A percentile compares a stretch with the other conserved stretches of the same genome.
Conservation (phyloP, 2,329 filamentous ascomycete species). For the Exserohilum turcica region DNA sequence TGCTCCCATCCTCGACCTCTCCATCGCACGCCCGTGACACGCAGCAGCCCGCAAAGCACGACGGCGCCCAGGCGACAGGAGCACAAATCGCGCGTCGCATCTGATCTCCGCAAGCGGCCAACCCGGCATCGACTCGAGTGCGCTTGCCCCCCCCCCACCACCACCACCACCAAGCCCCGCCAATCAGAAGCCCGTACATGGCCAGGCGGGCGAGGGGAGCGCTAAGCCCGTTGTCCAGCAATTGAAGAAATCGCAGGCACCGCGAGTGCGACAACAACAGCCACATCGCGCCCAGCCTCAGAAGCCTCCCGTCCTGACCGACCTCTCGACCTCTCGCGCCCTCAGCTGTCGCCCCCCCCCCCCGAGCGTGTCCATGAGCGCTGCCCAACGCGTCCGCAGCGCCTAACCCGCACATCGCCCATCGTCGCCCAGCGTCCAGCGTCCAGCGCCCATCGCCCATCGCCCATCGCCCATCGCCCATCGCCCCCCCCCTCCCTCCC, state of each 20-base stretch:
- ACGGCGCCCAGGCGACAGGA: neutral
- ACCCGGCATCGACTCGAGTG: neutral
- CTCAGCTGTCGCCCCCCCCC: constrained; percentile 1
- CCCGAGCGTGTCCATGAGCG: constrained; percentile 29
- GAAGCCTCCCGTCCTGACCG: neutral
- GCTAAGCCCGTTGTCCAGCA: constrained; percentile 43
- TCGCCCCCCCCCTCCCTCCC: constrained; percentile 13
- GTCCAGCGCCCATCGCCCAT: neutral
- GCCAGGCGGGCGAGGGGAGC: constrained; percentile 41
- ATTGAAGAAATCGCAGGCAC: constrained; percentile 44
- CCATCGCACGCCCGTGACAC: too few species aligned
- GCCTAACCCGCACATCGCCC: constrained; percentile 32
- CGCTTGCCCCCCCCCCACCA: constrained; percentile 12
- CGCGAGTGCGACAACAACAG: constrained; percentile 25
- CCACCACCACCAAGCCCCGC: too few species aligned
- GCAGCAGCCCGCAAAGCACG: too few species aligned
- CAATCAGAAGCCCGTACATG: constrained; percentile 36
- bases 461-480: constrained; percentile 2
- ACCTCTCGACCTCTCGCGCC: neutral
- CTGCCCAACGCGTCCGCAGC: constrained; percentile 34
- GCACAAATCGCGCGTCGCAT: constrained; percentile 1
- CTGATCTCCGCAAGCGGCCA: neutral
- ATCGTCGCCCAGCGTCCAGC: constrained; percentile 6
- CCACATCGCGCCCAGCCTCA: constrained; percentile 16
- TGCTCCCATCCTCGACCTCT: too few species aligned